A percentile compares a stretch with the other conserved stretches of the same genome.
Conservation (phyloP, 331 rosid genomes). For the Phaseolus coccineus region DNA sequence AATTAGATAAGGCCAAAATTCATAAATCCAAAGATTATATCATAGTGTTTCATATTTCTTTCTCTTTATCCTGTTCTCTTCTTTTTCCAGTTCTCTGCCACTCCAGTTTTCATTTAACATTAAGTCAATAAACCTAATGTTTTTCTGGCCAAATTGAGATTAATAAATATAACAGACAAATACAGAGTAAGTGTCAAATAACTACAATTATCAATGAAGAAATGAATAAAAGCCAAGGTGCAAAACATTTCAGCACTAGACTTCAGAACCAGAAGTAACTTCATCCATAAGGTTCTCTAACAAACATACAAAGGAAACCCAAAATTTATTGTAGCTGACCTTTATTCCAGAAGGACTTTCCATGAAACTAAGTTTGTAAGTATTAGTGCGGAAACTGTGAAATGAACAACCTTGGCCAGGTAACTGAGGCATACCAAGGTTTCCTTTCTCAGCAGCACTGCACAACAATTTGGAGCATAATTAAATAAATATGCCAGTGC, state of each 20-base stretch:
- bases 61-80: not conserved
- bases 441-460: conserved; percentile 82
- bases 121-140: conserved; percentile 6
- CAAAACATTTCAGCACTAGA: conserved; percentile 20
- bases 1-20: conserved; percentile 1
- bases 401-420: conserved; percentile 98
- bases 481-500: conserved; percentile 28
- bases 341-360: conserved; percentile 93
- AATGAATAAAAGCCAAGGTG: conserved; percentile 18
- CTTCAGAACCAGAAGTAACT: conserved; percentile 13
- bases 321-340: conserved; percentile 52
- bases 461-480: conserved; percentile 40
- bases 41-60: not conserved
- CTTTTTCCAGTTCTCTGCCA: not conserved
- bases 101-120: conserved; percentile 20
- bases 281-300: conserved; percentile 17
- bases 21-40: conserved; percentile 4
- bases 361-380: conserved; percentile 94
- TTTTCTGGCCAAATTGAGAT: conserved; percentile 11
- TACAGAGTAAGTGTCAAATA: not conserved
- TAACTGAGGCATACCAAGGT: conserved; percentile 94
- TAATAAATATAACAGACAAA: not conserved
- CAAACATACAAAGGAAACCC: conserved; percentile 23
- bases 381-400: conserved; percentile 93
- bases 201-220: conserved; percentile 18